A percentile compares a stretch with the other conserved stretches of the same genome.
Conservation (phyloP, 305 asterid genomes). For the Nicotiana rustica region DNA sequence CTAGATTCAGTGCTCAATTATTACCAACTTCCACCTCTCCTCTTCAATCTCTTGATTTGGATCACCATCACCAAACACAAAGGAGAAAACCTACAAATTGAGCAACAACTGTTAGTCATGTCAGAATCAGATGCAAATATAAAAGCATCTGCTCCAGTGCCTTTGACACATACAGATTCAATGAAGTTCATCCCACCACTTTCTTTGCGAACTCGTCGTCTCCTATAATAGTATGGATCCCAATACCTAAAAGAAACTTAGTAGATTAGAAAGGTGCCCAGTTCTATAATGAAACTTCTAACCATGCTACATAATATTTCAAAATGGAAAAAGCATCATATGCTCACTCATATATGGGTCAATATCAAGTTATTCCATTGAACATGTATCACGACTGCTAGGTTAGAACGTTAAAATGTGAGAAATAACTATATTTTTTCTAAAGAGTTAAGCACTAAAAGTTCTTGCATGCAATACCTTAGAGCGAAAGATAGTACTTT, state of each 20-base stretch:
- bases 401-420: conserved; percentile 28
- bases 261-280: conserved; percentile 24
- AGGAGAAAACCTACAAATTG: conserved; percentile 84
- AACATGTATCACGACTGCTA: not conserved
- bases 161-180: conserved; percentile 76
- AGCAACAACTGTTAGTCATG: conserved; percentile 33
- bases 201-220: conserved; percentile 63
- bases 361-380: conserved; percentile 11
- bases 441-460: not conserved
- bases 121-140: conserved; percentile 18
- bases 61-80: conserved; percentile 99
- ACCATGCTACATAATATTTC: conserved; percentile 1
- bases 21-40: conserved; percentile 99
- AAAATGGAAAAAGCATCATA: conserved; percentile 17
- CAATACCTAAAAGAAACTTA: conserved; percentile 68
- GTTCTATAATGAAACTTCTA: conserved; percentile 19
- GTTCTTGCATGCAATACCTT: not conserved
- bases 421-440: conserved; percentile 13
- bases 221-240: conserved; percentile 96
- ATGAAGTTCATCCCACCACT: conserved; percentile 86
- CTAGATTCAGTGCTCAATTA: conserved; percentile 81
- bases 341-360: conserved; percentile 10
- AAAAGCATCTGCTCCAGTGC: conserved; percentile 15
- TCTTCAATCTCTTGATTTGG: conserved; percentile 99
- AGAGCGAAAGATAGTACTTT: not conserved